These are phyloP conservation scores for Aureobasidium mangrovei DNA, from an alignment of 2,329 filamentous ascomycete genomes.

Conservation along the genomic window DNA sequence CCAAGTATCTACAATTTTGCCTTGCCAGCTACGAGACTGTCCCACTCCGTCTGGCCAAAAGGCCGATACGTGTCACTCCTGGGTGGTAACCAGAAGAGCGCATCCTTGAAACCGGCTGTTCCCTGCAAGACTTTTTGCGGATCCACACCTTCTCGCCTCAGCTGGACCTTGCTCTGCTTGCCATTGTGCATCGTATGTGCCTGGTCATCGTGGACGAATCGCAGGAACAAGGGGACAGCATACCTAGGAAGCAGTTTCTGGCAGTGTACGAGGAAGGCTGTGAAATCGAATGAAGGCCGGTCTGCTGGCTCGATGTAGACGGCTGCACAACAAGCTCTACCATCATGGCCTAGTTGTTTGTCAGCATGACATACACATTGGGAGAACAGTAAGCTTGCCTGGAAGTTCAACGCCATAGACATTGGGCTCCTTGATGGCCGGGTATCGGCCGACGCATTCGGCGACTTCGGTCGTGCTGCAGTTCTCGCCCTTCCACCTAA, in stretches of 20 bases:
- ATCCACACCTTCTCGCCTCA: slow-evolving; percentile 59
- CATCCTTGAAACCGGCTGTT: slow-evolving; percentile 35
- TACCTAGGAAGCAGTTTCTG: slow-evolving; percentile 58
- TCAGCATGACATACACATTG: background rate
- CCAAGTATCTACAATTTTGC: slow-evolving; percentile 13
- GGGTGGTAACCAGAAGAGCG: slow-evolving; percentile 42
- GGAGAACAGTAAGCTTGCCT: slow-evolving; percentile 13
- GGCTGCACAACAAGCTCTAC: slow-evolving; percentile 48
- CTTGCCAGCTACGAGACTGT: slow-evolving; percentile 35
- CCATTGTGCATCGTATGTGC: slow-evolving; percentile 59
- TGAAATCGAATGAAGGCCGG: slow-evolving; percentile 47
- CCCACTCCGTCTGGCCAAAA: slow-evolving; percentile 53
- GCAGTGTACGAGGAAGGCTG: slow-evolving; percentile 49
- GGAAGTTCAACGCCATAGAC: slow-evolving; percentile 43
- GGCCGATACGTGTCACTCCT: slow-evolving; percentile 46
- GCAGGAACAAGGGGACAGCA: slow-evolving; percentile 65
- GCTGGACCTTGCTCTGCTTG: slow-evolving; percentile 68
- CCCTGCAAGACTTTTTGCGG: slow-evolving; percentile 40
- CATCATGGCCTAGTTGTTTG: slow-evolving; percentile 31
- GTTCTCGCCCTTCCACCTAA: slow-evolving; percentile 44
- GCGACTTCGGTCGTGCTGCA: slow-evolving; percentile 41
- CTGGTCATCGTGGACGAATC: slow-evolving; percentile 44
- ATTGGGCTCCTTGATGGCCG: slow-evolving; percentile 38
- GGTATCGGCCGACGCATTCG: slow-evolving; percentile 37
- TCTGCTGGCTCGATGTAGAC: slow-evolving; percentile 47